Percentiles rank a stretch among this genome's conserved stretches.
phyloP scores from a whole-genome alignment of 192 early-diverging fungal species.

The Neocallimastix lanati region DNA sequence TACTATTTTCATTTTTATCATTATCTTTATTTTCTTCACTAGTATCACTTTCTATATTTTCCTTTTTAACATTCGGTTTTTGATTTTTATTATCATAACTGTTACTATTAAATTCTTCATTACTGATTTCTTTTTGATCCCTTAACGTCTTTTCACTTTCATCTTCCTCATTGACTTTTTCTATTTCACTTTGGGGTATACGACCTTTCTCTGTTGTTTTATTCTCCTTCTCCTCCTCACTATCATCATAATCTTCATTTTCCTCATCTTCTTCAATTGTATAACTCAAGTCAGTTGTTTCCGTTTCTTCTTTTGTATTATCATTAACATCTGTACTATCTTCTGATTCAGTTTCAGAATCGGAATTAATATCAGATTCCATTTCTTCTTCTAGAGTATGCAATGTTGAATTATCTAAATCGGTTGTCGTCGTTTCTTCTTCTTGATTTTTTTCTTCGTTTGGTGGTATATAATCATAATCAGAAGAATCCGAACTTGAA shows the following conservation, averaged over 20 bases:
- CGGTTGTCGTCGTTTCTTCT: background rate
- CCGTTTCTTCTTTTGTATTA: no score
- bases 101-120: no score
- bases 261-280: no score
- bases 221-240: background rate
- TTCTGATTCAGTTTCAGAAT: background rate
- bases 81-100: no score
- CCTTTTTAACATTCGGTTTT: no score
- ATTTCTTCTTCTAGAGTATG: background rate
- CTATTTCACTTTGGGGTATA: background rate
- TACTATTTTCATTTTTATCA: no score
- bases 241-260: background rate
- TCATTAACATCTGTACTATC: no score
- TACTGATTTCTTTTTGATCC: no score
- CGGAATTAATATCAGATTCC: background rate
- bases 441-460: background rate
- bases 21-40: no score
- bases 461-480: background rate
- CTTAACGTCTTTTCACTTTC: no score
- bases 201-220: background rate
- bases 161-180: background rate
- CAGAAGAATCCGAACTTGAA: background rate
- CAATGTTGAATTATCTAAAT: background rate
- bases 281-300: no score
- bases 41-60: no score